These are phyloP conservation scores for Oryza officinalis DNA, from an alignment of 176 grass and related monocot genomes.

Conservation along the genomic window DNA sequence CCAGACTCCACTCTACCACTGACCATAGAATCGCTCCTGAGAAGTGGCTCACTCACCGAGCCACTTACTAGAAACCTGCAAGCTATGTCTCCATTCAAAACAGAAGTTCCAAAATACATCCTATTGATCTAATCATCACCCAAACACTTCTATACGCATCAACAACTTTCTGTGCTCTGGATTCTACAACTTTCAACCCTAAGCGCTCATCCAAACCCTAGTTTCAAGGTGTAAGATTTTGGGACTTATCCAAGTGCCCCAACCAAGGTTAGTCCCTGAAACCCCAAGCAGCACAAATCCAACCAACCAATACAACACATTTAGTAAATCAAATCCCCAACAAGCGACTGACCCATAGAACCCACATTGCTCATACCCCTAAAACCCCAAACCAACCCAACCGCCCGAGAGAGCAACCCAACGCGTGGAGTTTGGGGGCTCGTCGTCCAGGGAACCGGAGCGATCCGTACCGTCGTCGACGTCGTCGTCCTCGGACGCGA, in stretches of 20 bases:
- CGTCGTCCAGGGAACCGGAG: background rate
- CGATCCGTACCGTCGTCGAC: conserved; percentile 36
- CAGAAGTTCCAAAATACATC: background rate
- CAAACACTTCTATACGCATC: background rate
- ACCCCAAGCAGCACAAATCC: background rate
- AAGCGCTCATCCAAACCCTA: too few species aligned
- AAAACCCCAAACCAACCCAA: background rate
- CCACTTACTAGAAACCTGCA: background rate
- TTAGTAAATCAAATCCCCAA: background rate
- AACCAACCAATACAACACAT: background rate
- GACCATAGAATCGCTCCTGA: background rate
- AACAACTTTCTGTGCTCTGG: background rate
- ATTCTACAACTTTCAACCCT: background rate
- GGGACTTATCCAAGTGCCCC: background rate
- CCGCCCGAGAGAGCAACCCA: background rate
- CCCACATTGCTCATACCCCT: conserved; percentile 17
- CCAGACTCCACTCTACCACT: background rate
- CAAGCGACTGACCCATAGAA: background rate
- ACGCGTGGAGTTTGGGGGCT: too few species aligned
- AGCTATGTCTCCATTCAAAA: background rate
- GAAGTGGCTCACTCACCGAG: background rate
- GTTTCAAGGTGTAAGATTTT: background rate
- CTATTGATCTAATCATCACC: background rate
- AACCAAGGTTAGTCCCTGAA: background rate
- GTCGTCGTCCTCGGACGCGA: conserved; percentile 51